phyloP scores from a whole-genome alignment of 2,329 filamentous ascomycete species.

The Fusarium xyrophilum region DNA sequence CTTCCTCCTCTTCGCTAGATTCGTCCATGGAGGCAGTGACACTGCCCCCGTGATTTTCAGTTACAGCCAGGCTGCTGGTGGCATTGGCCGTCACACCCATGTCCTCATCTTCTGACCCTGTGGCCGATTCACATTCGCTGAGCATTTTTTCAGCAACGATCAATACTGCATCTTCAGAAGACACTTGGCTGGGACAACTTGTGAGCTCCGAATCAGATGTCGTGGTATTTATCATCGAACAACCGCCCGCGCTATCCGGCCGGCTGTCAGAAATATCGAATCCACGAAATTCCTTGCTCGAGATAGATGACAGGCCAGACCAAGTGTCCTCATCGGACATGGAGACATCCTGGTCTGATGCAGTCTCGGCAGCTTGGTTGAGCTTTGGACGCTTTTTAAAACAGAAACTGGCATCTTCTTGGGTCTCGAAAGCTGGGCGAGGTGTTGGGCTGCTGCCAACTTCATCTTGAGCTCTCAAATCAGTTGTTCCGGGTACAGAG shows the following conservation, averaged over 20 bases:
- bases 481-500: neutral
- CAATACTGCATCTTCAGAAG: neutral
- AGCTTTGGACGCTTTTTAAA: constrained; percentile 40
- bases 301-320: constrained; percentile 35
- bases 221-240: neutral
- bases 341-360: neutral
- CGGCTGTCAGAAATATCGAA: neutral
- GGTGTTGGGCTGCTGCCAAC: neutral
- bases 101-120: neutral
- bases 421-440: constrained; percentile 34
- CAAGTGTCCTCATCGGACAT: constrained; percentile 16
- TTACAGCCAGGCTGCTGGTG: neutral
- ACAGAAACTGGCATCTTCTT: constrained; percentile 46
- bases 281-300: constrained; percentile 16
- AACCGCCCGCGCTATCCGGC: neutral
- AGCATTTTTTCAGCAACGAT: neutral
- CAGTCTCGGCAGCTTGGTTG: neutral
- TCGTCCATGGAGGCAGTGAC: neutral
- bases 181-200: neutral
- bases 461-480: neutral
- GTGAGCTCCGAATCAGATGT: neutral
- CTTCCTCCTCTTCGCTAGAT: neutral
- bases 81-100: neutral
- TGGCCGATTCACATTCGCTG: neutral
- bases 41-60: neutral